These are phyloP conservation scores for Herpetomonas samuelpessoai DNA, from an alignment of 208 protist genomes.

Conservation along the genomic window DNA sequence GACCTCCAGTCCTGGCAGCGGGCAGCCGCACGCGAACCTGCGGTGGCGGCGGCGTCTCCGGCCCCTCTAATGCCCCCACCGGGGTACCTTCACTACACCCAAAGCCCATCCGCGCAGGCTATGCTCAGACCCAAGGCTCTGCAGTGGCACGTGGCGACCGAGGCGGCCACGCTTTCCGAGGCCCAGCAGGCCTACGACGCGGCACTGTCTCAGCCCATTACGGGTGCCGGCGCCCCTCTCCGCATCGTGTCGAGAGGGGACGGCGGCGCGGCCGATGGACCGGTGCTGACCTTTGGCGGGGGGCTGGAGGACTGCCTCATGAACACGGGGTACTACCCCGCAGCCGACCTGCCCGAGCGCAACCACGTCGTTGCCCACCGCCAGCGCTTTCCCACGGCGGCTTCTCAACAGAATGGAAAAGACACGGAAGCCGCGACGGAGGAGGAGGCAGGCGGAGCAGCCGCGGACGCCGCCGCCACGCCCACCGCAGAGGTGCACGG, in stretches of 20 bases:
- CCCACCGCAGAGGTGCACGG: slow-evolving; percentile 26
- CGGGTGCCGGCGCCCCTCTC: slow-evolving; percentile 50
- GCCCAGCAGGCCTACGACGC: slow-evolving; percentile 9
- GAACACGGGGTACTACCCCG: slow-evolving; percentile 86
- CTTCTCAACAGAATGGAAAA: not conserved
- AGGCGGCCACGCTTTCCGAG: not conserved
- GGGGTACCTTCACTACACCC: slow-evolving; percentile 22
- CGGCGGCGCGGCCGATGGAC: slow-evolving; percentile 19
- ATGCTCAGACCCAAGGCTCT: slow-evolving; percentile 46
- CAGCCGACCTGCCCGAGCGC: slow-evolving; percentile 48
- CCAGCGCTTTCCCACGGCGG: slow-evolving; percentile 41
- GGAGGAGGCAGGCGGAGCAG: not conserved
- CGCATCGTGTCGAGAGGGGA: slow-evolving; percentile 35
- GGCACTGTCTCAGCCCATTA: slow-evolving; percentile 28
- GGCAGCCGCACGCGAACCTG: not conserved
- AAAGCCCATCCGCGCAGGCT: slow-evolving; percentile 23
- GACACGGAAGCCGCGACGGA: slow-evolving; percentile 1
- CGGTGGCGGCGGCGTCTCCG: not conserved
- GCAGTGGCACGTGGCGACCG: slow-evolving; percentile 8
- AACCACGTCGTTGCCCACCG: slow-evolving; percentile 66
- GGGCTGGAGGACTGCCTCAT: slow-evolving; percentile 85
- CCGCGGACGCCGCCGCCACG: not conserved
- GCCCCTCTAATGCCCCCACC: slow-evolving; percentile 15
- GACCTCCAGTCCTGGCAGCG: slow-evolving; percentile 50
- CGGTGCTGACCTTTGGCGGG: slow-evolving; percentile 64